A percentile compares a stretch with the other conserved stretches of the same genome.
phyloP scores from a whole-genome alignment of 306 rosid species.

The Cucurbita ficifolia region DNA sequence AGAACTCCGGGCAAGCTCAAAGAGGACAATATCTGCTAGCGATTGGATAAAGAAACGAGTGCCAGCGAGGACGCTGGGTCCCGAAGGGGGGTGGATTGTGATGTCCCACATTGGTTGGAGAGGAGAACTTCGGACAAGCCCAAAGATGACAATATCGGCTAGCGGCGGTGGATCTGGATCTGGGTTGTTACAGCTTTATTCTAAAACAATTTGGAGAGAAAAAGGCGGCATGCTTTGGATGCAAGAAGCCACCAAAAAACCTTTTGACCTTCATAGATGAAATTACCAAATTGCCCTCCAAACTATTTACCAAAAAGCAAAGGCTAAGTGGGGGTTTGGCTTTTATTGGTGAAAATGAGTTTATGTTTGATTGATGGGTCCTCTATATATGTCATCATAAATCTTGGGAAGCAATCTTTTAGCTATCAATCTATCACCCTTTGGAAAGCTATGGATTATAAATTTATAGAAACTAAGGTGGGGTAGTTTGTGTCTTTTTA shows the following conservation, averaged over 20 bases:
- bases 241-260: slow-evolving; percentile 76
- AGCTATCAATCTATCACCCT: background rate
- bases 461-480: background rate
- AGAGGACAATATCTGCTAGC: no score
- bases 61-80: no score
- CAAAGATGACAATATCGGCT: no score
- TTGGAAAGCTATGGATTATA: background rate
- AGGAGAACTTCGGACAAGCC: no score
- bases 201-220: slow-evolving; percentile 33
- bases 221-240: slow-evolving; percentile 90
- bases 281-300: background rate
- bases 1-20: no score
- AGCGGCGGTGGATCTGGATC: no score
- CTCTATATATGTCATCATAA: background rate
- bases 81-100: no score
- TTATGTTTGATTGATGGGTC: background rate
- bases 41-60: no score
- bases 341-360: background rate
- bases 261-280: background rate
- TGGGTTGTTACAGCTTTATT: no score
- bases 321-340: background rate
- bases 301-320: background rate
- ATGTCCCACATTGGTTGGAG: no score
- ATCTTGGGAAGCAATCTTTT: background rate
- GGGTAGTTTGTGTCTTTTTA: background rate